phyloP scores from a whole-genome alignment of 1,284 basidiomycete genomes.

The Pyrrhoderma noxium region DNA sequence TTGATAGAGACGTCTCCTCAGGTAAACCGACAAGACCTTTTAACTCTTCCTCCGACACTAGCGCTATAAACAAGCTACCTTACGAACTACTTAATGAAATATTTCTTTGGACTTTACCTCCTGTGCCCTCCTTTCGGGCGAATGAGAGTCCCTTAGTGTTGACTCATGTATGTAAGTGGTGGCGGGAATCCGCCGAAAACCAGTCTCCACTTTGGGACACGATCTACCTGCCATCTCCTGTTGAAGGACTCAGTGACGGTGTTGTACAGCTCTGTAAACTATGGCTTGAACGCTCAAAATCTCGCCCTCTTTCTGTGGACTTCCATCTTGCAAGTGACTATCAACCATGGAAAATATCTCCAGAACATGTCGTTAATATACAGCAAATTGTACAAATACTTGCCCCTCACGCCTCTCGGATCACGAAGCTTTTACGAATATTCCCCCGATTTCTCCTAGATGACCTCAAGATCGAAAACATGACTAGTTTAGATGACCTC shows the following conservation, averaged over 20 bases:
- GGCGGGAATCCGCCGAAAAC: slow-evolving; percentile 15
- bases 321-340: slow-evolving; percentile 19
- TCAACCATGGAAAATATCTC: slow-evolving; percentile 17
- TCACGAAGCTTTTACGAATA: slow-evolving; percentile 17
- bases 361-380: slow-evolving; percentile 10
- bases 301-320: slow-evolving; percentile 13
- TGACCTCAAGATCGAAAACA: slow-evolving; percentile 13
- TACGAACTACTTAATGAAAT: slow-evolving; percentile 16
- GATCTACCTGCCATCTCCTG: slow-evolving; percentile 15
- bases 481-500: slow-evolving; percentile 15
- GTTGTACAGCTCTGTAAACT: slow-evolving; percentile 15
- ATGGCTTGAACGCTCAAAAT: slow-evolving; percentile 14
- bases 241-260: slow-evolving; percentile 13
- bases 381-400: slow-evolving; percentile 14
- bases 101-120: slow-evolving; percentile 12
- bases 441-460: slow-evolving; percentile 15
- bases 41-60: not conserved
- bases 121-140: slow-evolving; percentile 14
- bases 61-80: slow-evolving; percentile 13
- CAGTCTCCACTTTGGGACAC: slow-evolving; percentile 16
- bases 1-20: slow-evolving; percentile 1
- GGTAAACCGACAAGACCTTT: not conserved
- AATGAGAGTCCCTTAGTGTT: slow-evolving; percentile 13
- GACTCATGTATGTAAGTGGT: slow-evolving; percentile 16
- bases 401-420: slow-evolving; percentile 16